These are phyloP conservation scores for Pythium utonaiense DNA, from an alignment of 352 stramenopile species.

Conservation along the genomic window DNA sequence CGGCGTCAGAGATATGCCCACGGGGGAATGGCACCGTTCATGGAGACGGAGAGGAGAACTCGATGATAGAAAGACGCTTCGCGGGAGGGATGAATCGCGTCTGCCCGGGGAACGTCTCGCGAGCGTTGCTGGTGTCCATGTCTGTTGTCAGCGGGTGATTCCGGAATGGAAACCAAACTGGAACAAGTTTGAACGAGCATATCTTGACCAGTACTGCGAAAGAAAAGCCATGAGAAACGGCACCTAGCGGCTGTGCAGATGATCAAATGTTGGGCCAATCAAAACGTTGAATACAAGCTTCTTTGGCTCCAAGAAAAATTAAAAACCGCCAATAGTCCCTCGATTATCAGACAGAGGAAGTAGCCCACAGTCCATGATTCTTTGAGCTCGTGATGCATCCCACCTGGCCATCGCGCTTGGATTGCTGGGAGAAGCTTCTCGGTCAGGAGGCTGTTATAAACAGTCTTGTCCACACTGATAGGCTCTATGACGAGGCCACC, in stretches of 20 bases:
- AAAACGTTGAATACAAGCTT: too few relatives aligned
- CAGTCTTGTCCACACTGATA: slow-evolving; percentile 2
- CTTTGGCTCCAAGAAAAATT: neutral
- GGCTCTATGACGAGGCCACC: neutral
- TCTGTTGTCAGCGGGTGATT: neutral
- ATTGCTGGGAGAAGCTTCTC: slow-evolving; percentile 10
- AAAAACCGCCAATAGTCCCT: neutral
- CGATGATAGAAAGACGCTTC: neutral
- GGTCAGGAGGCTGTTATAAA: neutral
- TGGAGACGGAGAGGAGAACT: neutral
- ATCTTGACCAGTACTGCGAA: neutral
- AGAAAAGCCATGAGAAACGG: too few relatives aligned
- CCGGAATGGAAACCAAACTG: neutral
- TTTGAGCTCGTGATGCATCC: too few relatives aligned
- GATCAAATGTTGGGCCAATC: neutral
- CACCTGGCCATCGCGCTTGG: slow-evolving; percentile 5
- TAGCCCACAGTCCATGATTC: too few relatives aligned
- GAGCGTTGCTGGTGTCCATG: neutral
- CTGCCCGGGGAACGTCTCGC: neutral
- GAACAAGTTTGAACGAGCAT: neutral
- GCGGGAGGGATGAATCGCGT: neutral
- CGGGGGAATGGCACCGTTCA: neutral
- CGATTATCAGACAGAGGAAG: neutral
- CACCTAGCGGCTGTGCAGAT: neutral
- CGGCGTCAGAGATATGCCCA: neutral